A percentile compares a stretch with the other conserved stretches of the same genome.
Conservation (phyloP, 345 rosid species). For the Aurinia saxatilis region DNA sequence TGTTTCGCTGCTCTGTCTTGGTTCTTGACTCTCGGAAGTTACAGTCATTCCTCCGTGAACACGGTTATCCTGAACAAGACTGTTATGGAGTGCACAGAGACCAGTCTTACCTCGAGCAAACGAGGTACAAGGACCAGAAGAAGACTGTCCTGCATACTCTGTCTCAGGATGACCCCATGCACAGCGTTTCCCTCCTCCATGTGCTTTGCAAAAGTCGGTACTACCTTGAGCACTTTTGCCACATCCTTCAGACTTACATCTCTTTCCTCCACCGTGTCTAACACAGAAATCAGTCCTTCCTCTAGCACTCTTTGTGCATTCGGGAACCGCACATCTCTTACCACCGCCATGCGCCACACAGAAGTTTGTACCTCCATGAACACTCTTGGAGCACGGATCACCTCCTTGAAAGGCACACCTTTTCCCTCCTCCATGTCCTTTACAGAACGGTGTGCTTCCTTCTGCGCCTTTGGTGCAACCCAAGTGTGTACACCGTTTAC, state of each 20-base stretch:
- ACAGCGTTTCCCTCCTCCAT: slow-evolving; percentile 95
- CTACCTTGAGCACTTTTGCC: slow-evolving; percentile 98
- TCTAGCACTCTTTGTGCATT: slow-evolving; percentile 95
- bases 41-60: slow-evolving; percentile 74
- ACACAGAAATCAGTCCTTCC: slow-evolving; percentile 93
- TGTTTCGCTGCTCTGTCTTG: slow-evolving; percentile 31
- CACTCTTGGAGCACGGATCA: slow-evolving; percentile 84
- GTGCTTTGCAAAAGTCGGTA: slow-evolving; percentile 95
- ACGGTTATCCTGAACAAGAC: slow-evolving; percentile 73
- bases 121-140: slow-evolving; percentile 66
- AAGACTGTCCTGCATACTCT: slow-evolving; percentile 43
- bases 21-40: slow-evolving; percentile 50
- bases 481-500: slow-evolving; percentile 69
- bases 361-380: slow-evolving; percentile 96
- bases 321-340: slow-evolving; percentile 80
- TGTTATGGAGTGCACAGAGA: slow-evolving; percentile 78
- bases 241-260: slow-evolving; percentile 81
- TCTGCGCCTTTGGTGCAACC: slow-evolving; percentile 97
- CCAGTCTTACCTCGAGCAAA: slow-evolving; percentile 88
- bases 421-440: slow-evolving; percentile 98
- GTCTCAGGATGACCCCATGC: slow-evolving; percentile 91
- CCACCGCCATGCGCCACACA: slow-evolving; percentile 99
- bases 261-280: slow-evolving; percentile 98
- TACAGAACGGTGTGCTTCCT: slow-evolving; percentile 95
- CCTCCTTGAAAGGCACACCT: slow-evolving; percentile 82